These are phyloP conservation scores for Boletus patriciae DNA, from an alignment of 768 basidiomycete genomes.

Conservation along the genomic window DNA sequence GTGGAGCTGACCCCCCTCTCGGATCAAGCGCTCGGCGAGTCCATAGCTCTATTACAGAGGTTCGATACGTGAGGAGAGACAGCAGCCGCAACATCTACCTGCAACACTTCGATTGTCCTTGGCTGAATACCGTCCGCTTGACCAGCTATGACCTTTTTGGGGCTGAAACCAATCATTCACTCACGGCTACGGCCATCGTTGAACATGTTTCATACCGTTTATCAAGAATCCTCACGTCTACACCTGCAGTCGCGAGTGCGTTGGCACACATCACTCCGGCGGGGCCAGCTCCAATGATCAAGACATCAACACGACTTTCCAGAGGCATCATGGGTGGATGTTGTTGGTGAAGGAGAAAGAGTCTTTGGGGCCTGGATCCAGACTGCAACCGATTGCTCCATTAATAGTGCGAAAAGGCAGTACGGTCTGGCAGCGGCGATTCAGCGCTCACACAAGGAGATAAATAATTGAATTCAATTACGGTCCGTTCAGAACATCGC, in stretches of 20 bases:
- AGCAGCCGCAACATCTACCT: conserved; percentile 30
- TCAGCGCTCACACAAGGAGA: too few species aligned
- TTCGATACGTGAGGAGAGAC: not conserved
- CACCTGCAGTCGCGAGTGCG: conserved; percentile 44
- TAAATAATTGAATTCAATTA: too few species aligned
- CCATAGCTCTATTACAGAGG: conserved; percentile 63
- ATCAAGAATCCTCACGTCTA: conserved; percentile 48
- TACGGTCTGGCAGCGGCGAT: too few species aligned
- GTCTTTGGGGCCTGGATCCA: too few species aligned
- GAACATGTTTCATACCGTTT: conserved; percentile 34
- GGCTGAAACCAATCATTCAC: conserved; percentile 26
- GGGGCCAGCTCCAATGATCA: conserved; percentile 51
- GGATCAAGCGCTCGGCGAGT: conserved; percentile 60
- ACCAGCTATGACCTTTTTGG: conserved; percentile 43
- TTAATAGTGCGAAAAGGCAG: too few species aligned
- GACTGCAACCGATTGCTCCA: too few species aligned
- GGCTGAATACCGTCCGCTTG: conserved; percentile 60
- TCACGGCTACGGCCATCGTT: too few species aligned
- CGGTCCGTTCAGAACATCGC: too few species aligned
- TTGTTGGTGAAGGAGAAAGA: not conserved
- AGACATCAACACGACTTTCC: conserved; percentile 43
- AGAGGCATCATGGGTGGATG: conserved; percentile 15
- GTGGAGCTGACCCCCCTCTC: conserved; percentile 67
- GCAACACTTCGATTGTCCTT: conserved; percentile 54
- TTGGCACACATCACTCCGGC: conserved; percentile 70